Percentiles rank a stretch among this genome's conserved stretches.
Evolutionary conservation across 495 filamentous ascomycete species (phyloP).

Genomic region (Evansstolkia leycettana): DNA sequence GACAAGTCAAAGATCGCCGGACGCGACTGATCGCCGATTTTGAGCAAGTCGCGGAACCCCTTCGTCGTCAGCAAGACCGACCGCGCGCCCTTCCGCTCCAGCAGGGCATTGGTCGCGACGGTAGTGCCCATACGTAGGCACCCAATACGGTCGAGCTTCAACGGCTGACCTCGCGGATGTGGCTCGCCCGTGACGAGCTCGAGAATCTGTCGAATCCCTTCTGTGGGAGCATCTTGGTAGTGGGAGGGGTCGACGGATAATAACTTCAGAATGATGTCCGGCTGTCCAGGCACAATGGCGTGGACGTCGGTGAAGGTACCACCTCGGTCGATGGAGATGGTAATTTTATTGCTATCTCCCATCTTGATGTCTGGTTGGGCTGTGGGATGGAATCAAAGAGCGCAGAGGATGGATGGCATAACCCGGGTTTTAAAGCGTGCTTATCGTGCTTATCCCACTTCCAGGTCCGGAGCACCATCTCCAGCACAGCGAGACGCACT

Average conservation of each 20-base stretch:
- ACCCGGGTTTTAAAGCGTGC: not conserved
- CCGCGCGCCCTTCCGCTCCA: conserved; percentile 88
- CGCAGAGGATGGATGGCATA: not conserved
- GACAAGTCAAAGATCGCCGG: conserved; percentile 77
- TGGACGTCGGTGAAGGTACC: conserved; percentile 57
- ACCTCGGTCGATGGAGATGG: conserved; percentile 41
- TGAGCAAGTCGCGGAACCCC: conserved; percentile 85
- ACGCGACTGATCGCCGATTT: conserved; percentile 75
- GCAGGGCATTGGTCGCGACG: conserved; percentile 79
- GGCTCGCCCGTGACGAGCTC: conserved; percentile 64
- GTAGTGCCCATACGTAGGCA: conserved; percentile 86
- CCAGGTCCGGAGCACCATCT: too few relatives aligned
- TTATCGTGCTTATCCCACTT: too few relatives aligned
- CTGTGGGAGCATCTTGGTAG: conserved; percentile 78
- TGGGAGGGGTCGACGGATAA: conserved; percentile 84
- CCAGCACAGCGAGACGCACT: not conserved
- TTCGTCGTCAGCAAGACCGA: conserved; percentile 86
- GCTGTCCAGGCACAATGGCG: conserved; percentile 39
- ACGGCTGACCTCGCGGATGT: conserved; percentile 65
- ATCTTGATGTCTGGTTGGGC: conserved; percentile 7
- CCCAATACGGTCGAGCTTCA: conserved; percentile 75
- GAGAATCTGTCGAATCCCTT: conserved; percentile 84
- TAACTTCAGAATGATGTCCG: conserved; percentile 76
- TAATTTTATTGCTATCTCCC: conserved; percentile 23
- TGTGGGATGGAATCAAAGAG: too few relatives aligned